A percentile compares a stretch with the other conserved stretches of the same genome.
Conservation (phyloP, 202 grass and related monocot species). For the Panicum hallii region DNA sequence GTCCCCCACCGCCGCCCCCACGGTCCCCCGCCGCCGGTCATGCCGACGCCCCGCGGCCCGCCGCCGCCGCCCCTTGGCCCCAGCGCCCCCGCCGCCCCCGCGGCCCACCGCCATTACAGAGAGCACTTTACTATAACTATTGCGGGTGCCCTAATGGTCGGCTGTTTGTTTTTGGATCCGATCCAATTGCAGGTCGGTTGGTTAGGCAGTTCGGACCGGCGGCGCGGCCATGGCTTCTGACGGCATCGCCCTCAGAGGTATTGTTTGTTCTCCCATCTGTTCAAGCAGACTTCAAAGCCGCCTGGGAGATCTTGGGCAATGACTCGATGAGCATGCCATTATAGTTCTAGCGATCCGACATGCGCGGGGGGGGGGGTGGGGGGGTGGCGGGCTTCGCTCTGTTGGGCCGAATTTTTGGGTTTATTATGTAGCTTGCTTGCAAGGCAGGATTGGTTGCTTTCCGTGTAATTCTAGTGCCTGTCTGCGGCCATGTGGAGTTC, state of each 20-base stretch:
- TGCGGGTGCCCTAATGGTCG: too few relatives aligned
- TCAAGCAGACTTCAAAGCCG: not conserved
- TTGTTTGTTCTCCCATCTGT: too few relatives aligned
- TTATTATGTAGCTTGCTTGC: not conserved
- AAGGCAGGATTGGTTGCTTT: not conserved
- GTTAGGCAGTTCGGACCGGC: not conserved
- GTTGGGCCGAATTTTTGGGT: not conserved
- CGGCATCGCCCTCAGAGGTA: conserved; percentile 49
- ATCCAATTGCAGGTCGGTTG: conserved; percentile 21
- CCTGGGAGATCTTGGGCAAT: not conserved
- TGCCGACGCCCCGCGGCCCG: too few relatives aligned
- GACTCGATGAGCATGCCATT: not conserved
- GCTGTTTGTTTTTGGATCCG: not conserved
- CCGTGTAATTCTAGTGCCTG: not conserved
- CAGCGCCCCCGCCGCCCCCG: too few relatives aligned
- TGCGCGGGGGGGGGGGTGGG: too few relatives aligned
- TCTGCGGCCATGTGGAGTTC: not conserved
- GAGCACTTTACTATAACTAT: too few relatives aligned
- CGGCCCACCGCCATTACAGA: too few relatives aligned
- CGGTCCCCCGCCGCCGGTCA: too few relatives aligned
- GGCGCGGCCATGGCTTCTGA: conserved; percentile 45
- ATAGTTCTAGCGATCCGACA: not conserved
- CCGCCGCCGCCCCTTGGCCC: too few relatives aligned
- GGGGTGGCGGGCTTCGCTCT: not conserved
- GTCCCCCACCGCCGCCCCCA: too few relatives aligned